Evolutionary conservation across 1,284 basidiomycete genomes (phyloP), one percentile per base, ranked within the genome.

Genomic region (Ustilago tritici): DNA sequence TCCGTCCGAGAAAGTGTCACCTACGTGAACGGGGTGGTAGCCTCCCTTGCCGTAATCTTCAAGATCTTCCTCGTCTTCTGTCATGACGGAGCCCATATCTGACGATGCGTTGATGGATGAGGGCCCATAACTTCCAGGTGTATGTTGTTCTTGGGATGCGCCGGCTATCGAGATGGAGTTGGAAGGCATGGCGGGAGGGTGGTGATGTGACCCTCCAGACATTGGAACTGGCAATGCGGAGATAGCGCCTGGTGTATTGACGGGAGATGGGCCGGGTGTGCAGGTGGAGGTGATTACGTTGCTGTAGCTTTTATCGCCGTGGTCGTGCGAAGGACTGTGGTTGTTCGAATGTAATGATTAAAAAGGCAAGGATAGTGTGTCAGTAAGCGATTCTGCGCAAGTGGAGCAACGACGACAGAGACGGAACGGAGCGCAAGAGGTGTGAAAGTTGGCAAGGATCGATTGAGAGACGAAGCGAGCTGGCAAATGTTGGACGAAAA

Each of bases 1-100:
- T 10, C 91, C 93, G 77, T 94, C 91, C 64, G 93, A 94, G 87
- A 98, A 98, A 34, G 90, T 87, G 87, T 98, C 95, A 83, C 95
- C 96, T 74, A 99, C 95, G 86, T 95, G 92, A 60, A 98, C 95
- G 23, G 95, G 96, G 56, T 94, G 90, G 89, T 94, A 94, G 49
- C 93, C 93, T 49, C 93, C 93, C 43, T 82, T 81, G 63, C 84
- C 82, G 62, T 87, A 86, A 67, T 88, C 87, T 63, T 87, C 87
- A 36, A 82, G 79, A 63, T 88, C 87, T 62, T 88, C 87, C 66
- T 88, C 87, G 66, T 88, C 87, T 70, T 86, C 85, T n/a, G 84
- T 86, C 61, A 82, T 76, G 41, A 85, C 83, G n/a, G 79, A 82
- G 34, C 71, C 80, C 76, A 78, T 71, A 50, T 78, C 76, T 34